phyloP scores from a whole-genome alignment of 768 basidiomycete species.

The Leccinum sublutescens region DNA sequence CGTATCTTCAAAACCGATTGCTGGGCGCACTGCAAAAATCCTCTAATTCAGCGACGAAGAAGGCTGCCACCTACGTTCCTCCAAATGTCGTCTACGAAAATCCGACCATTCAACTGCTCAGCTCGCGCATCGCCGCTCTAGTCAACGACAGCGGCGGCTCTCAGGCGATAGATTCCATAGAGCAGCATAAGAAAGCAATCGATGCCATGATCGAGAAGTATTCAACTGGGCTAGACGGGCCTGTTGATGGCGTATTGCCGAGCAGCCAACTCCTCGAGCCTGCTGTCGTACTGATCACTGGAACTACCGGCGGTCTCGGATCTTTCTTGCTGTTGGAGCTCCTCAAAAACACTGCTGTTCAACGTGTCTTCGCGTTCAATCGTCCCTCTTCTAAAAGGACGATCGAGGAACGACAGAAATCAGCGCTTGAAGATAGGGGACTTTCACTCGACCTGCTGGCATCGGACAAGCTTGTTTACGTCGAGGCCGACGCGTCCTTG shows the following conservation, averaged over 20 bases:
- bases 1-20: slow-evolving; percentile 26
- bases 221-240: slow-evolving; percentile 14
- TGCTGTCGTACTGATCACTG: slow-evolving; percentile 37
- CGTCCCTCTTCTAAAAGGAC: slow-evolving; percentile 10
- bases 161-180: background rate
- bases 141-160: background rate
- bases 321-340: slow-evolving; percentile 35
- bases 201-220: slow-evolving; percentile 43
- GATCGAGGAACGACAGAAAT: slow-evolving; percentile 27
- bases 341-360: slow-evolving; percentile 23
- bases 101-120: slow-evolving; percentile 40
- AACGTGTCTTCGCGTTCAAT: slow-evolving; percentile 15
- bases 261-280: slow-evolving; percentile 4
- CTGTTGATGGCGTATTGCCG: slow-evolving; percentile 8
- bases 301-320: slow-evolving; percentile 43
- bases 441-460: background rate
- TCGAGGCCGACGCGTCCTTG: slow-evolving; percentile 34
- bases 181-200: slow-evolving; percentile 25
- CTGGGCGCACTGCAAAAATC: slow-evolving; percentile 31
- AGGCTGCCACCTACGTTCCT: slow-evolving; percentile 25
- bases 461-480: slow-evolving; percentile 22
- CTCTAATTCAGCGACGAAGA: slow-evolving; percentile 24
- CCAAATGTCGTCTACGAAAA: slow-evolving; percentile 36
- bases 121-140: slow-evolving; percentile 19
- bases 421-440: slow-evolving; percentile 26